A percentile compares a stretch with the other conserved stretches of the same genome.
Evolutionary conservation across 2,329 filamentous ascomycete genomes (phyloP).

Genomic region (Epichloe uncinata): DNA sequence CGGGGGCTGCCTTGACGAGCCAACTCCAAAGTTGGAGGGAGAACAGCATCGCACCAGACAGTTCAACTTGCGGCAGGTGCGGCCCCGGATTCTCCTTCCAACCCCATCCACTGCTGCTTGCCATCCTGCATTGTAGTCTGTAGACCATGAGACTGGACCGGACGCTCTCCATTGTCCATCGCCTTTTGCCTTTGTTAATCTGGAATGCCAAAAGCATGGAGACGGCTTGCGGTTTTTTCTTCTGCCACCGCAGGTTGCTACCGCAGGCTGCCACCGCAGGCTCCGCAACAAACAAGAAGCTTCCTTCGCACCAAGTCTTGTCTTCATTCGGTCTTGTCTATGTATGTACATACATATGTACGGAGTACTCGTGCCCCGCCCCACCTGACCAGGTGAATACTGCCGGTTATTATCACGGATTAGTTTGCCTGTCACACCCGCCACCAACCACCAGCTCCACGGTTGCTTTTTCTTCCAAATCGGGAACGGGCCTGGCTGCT

Average conservation of each 20-base stretch:
- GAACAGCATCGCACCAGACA: neutral
- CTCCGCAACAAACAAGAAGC: neutral
- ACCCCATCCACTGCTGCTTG: neutral
- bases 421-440: neutral
- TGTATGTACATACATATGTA: too few species aligned
- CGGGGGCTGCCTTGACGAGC: neutral
- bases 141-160: neutral
- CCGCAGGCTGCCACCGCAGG: neutral
- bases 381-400: too few species aligned
- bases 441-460: neutral
- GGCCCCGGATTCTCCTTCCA: neutral
- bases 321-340: neutral
- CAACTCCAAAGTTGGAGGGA: neutral
- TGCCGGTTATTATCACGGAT: too few species aligned
- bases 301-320: neutral
- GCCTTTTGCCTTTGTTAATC: too few species aligned
- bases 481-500: neutral
- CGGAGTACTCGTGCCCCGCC: too few species aligned
- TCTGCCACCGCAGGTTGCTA: neutral
- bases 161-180: neutral
- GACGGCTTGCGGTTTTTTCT: neutral
- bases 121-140: neutral
- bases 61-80: neutral
- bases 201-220: too few species aligned
- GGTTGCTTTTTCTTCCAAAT: slow-evolving; percentile 2